phyloP scores from a whole-genome alignment of 2,329 filamentous ascomycete species.

The Diaporthe sp. region DNA sequence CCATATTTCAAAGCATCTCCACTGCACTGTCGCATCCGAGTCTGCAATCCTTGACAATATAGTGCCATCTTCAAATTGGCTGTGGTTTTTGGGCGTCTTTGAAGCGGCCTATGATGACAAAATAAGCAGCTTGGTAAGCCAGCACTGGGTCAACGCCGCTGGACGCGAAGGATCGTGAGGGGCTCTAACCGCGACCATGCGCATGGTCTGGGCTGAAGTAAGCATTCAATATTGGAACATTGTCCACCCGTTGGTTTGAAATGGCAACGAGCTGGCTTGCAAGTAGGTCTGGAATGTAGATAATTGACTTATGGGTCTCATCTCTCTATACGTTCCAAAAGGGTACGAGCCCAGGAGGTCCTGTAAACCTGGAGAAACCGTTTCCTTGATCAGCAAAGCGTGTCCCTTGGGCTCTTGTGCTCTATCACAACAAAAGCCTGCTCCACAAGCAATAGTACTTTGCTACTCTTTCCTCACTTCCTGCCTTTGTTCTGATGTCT shows the following conservation, averaged over 20 bases:
- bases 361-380: background rate
- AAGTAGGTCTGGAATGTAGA: background rate
- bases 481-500: too few species aligned
- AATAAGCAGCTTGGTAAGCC: conserved; percentile 16
- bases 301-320: background rate
- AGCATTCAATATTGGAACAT: background rate
- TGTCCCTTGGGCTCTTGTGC: background rate
- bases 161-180: background rate
- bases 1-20: conserved; percentile 22
- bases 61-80: background rate
- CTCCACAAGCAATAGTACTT: too few species aligned
- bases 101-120: background rate
- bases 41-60: background rate
- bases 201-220: background rate
- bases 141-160: background rate
- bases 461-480: too few species aligned
- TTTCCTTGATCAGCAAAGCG: background rate
- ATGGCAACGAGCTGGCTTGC: background rate
- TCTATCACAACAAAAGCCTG: background rate
- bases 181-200: background rate
- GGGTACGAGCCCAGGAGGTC: background rate
- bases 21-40: background rate
- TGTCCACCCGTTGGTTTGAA: background rate
- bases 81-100: background rate
- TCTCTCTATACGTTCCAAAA: background rate